Percentiles rank a stretch among this genome's conserved stretches.
Conservation (phyloP, 768 basidiomycete genomes). For the Tubosaeta brunneosetosa region DNA sequence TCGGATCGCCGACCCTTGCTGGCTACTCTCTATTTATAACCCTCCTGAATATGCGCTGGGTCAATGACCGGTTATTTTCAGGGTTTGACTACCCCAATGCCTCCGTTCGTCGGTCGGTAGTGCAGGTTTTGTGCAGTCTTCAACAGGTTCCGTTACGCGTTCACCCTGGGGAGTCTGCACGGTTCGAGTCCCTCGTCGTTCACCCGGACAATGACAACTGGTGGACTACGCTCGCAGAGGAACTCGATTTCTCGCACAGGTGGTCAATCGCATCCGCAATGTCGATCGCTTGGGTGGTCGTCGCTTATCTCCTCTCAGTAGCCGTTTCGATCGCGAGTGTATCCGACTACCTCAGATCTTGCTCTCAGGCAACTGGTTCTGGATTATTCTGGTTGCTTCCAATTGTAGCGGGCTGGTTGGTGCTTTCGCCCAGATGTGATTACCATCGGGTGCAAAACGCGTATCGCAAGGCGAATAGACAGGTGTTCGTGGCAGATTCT, state of each 20-base stretch:
- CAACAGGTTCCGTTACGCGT: conserved; percentile 30
- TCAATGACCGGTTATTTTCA: conserved; percentile 30
- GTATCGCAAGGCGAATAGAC: conserved; percentile 14
- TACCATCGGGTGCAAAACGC: conserved; percentile 23
- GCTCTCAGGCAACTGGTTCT: conserved; percentile 32
- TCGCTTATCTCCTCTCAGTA: conserved; percentile 34
- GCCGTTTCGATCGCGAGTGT: conserved; percentile 14
- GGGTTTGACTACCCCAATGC: conserved; percentile 24
- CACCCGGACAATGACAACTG: conserved; percentile 40
- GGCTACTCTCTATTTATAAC: conserved; percentile 33
- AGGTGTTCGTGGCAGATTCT: not conserved
- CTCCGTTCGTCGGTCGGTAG: conserved; percentile 11
- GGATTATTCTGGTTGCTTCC: conserved; percentile 45
- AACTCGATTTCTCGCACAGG: conserved; percentile 36
- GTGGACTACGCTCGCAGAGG: conserved; percentile 30
- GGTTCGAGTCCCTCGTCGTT: conserved; percentile 33
- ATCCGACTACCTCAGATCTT: not conserved
- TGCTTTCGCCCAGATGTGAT: conserved; percentile 39
- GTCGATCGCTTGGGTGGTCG: conserved; percentile 40
- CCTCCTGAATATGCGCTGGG: not conserved
- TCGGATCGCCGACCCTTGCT: conserved; percentile 44
- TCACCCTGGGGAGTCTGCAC: conserved; percentile 13
- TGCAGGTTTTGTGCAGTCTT: conserved; percentile 34
- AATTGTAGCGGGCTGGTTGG: conserved; percentile 38
- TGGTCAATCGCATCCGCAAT: conserved; percentile 39